phyloP scores from a whole-genome alignment of 108 stramenopile species.

The Thalassiosira profunda region DNA sequence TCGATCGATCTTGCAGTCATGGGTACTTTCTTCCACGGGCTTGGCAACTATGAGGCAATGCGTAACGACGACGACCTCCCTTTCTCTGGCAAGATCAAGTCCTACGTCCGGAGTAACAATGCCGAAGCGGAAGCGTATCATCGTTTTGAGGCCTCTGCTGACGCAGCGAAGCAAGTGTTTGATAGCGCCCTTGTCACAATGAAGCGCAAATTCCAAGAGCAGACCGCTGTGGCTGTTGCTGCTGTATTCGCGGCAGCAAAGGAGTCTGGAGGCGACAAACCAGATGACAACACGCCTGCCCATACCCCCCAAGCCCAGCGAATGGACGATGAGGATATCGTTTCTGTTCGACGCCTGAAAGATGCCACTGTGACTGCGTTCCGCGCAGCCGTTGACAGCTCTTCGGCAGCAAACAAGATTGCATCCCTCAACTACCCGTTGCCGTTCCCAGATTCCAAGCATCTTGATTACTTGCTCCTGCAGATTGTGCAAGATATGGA shows the following conservation, averaged over 20 bases:
- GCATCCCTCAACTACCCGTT: conserved; percentile 28
- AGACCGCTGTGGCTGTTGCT: conserved; percentile 82
- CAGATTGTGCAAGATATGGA: conserved; percentile 54
- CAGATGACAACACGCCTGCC: conserved; percentile 5
- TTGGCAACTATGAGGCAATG: conserved; percentile 89
- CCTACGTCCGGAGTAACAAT: conserved; percentile 50
- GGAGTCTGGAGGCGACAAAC: conserved; percentile 26
- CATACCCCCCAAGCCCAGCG: conserved; percentile 37
- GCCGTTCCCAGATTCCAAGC: conserved; percentile 74
- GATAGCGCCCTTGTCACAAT: conserved; percentile 74
- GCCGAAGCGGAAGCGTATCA: conserved; percentile 57
- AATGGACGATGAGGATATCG: conserved; percentile 46
- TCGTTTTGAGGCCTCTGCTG: conserved; percentile 54
- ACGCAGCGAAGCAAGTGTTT: conserved; percentile 62
- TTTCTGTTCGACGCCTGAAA: conserved; percentile 35
- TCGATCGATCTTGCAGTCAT: no score
- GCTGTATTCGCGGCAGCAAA: conserved; percentile 71
- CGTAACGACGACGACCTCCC: conserved; percentile 76
- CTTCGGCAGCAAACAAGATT: conserved; percentile 17
- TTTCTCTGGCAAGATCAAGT: conserved; percentile 57
- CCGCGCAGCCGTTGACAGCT: conserved; percentile 26
- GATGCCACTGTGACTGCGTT: conserved; percentile 35
- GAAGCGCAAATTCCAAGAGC: conserved; percentile 71
- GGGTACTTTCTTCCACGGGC: conserved; percentile 87
- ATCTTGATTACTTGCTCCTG: conserved; percentile 66